phyloP scores from a whole-genome alignment of 2,329 filamentous ascomycete genomes.

The Samsoniella hepiali region DNA sequence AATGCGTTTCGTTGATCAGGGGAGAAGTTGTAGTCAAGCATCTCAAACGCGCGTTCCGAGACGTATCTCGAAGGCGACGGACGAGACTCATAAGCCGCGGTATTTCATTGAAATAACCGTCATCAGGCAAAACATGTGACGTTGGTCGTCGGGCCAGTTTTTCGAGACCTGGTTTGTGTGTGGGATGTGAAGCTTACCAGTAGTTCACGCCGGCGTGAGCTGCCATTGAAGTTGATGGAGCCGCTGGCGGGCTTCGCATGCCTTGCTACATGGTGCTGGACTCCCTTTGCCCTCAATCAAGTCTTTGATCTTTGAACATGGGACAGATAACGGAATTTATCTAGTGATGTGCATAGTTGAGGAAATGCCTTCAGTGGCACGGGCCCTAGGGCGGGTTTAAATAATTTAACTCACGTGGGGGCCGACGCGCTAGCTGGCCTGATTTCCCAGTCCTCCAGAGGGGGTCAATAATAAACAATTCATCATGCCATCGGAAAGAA shows the following conservation, averaged over 20 bases:
- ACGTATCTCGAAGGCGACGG: neutral
- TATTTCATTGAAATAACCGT: conserved; percentile 9
- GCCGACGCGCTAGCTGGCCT: neutral
- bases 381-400: too few relatives aligned
- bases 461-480: neutral
- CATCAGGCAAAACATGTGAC: neutral
- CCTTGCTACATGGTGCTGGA: too few relatives aligned
- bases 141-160: neutral
- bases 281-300: too few relatives aligned
- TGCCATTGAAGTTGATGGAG: too few relatives aligned
- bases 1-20: neutral
- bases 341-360: too few relatives aligned
- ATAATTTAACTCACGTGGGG: neutral
- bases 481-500: neutral
- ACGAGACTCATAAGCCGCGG: conserved; percentile 5
- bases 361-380: too few relatives aligned
- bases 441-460: neutral
- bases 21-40: conserved; percentile 10
- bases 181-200: neutral
- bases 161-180: neutral
- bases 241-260: too few relatives aligned
- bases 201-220: neutral
- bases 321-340: too few relatives aligned
- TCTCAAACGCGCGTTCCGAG: neutral
- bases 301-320: too few relatives aligned